Evolutionary conservation across 179 eudicot species (phyloP), one percentile per base, ranked within the genome.

Genomic region (Kewa caespitosa): DNA sequence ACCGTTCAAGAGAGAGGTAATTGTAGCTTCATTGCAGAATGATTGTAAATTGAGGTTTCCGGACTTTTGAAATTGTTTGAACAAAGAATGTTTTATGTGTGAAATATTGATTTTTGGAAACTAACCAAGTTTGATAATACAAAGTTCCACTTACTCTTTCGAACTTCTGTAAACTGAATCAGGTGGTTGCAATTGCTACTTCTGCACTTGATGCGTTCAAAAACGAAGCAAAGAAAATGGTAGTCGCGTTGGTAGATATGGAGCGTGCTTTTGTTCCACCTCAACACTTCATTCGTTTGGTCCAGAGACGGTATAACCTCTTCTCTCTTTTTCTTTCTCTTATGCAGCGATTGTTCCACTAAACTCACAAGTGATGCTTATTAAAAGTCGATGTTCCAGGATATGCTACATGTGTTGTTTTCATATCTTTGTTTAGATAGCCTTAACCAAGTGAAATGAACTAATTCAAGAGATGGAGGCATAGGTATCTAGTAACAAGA

Each of bases 231-330:
- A 96, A 86, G 82, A 91, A 94, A 54, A 96, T 96, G 99, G 99
- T 96, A 25, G 92, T 96, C 78, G 98, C 93, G 25, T 88, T 96
- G 76, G 99, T 96, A 73, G 99, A 96, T 78, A 96, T 96, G 99
- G 99, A 96, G 85, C 93, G 99, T 61, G 99, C 89, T 48, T 96
- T 94, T 92, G 99, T 96, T 75, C 99, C 99, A 72, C 99, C 99
- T 20, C 99, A 96, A 65, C 99, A 96, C 78, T 96, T 96, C 81
- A 94, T 96, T 79, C 99, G 99, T 78, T 82, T 96, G 88, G 99
- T 96, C 60, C 99, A 96, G 87, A 89, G 99, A 86, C 80, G 98
- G 99, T 96, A 91, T 69, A 89, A 50, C 77, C 72, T 67, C 27
- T 23, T 32, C 28, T 8, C 15, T 11, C 33, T n/a, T 55, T 33